These are phyloP conservation scores for Cardamine resedifolia DNA, from an alignment of 345 rosid genomes.

Conservation along the genomic window DNA sequence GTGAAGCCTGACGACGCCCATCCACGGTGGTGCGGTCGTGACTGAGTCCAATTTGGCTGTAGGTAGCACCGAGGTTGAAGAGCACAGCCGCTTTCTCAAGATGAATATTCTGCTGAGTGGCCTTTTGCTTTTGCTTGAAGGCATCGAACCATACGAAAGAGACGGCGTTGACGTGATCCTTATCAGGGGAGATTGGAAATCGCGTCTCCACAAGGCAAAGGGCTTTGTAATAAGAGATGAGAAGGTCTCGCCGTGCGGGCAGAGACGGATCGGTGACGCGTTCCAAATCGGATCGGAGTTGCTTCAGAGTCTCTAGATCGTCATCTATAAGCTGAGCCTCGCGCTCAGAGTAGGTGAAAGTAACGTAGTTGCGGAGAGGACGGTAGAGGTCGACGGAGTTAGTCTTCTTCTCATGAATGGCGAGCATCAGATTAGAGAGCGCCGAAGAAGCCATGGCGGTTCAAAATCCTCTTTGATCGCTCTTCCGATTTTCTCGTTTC, in stretches of 20 bases:
- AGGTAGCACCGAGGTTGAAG: slow-evolving; percentile 79
- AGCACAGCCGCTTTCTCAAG: slow-evolving; percentile 90
- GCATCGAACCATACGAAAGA: slow-evolving; percentile 88
- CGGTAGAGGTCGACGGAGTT: slow-evolving; percentile 78
- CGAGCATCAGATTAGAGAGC: slow-evolving; percentile 82
- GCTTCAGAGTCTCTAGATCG: slow-evolving; percentile 73
- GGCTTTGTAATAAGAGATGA: slow-evolving; percentile 66
- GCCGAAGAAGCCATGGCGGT: slow-evolving; percentile 60
- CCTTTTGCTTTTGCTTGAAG: slow-evolving; percentile 80
- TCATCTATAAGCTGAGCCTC: slow-evolving; percentile 93
- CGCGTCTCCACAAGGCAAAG: slow-evolving; percentile 89
- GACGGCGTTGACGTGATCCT: slow-evolving; percentile 74
- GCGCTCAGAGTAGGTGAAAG: slow-evolving; percentile 84
- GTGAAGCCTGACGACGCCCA: slow-evolving; percentile 84
- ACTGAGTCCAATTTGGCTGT: slow-evolving; percentile 86
- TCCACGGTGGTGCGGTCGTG: slow-evolving; percentile 77
- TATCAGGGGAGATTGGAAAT: slow-evolving; percentile 89
- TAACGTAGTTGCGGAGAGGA: slow-evolving; percentile 84
- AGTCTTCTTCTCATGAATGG: slow-evolving; percentile 92
- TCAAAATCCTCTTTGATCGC: slow-evolving; percentile 15
- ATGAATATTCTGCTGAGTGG: slow-evolving; percentile 88
- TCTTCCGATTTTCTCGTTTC: slow-evolving; percentile 1
- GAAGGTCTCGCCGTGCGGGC: slow-evolving; percentile 75
- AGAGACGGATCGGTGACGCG: slow-evolving; percentile 75
- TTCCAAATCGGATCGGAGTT: slow-evolving; percentile 81